Percentiles rank a stretch among this genome's conserved stretches.
These are phyloP conservation scores for Ceratocystis eucalypticola DNA, from an alignment of 2,329 filamentous ascomycete species.

Conservation along the genomic window DNA sequence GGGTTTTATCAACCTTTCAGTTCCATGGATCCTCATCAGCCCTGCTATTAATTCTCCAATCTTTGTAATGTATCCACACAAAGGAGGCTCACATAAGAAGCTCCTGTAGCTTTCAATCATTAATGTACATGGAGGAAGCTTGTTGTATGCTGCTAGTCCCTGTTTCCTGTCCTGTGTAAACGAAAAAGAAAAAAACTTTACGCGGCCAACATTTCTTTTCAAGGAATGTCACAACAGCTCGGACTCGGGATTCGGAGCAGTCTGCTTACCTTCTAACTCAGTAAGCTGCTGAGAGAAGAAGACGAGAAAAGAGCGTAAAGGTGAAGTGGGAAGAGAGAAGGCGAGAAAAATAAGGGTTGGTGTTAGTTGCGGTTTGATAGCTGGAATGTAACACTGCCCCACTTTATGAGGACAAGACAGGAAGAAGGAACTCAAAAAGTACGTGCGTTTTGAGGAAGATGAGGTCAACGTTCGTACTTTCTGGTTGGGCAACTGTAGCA, in stretches of 20 bases:
- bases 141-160: no score
- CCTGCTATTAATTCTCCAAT: no score
- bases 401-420: neutral
- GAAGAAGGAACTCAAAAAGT: neutral
- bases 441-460: neutral
- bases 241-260: neutral
- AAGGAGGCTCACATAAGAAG: no score
- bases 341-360: neutral
- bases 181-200: neutral
- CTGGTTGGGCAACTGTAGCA: neutral
- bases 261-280: neutral
- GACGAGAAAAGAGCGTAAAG: neutral
- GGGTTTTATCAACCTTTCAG: no score
- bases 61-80: no score
- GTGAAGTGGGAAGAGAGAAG: neutral
- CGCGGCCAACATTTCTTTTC: neutral
- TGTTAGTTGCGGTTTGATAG: neutral
- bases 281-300: neutral
- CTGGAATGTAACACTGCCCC: slow-evolving; percentile 1
- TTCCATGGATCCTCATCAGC: no score
- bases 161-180: no score
- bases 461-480: neutral
- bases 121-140: no score
- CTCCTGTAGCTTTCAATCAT: no score
- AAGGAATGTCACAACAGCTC: neutral